These are phyloP conservation scores for Nissolia schottii DNA, from an alignment of 306 rosid genomes.

Conservation along the genomic window DNA sequence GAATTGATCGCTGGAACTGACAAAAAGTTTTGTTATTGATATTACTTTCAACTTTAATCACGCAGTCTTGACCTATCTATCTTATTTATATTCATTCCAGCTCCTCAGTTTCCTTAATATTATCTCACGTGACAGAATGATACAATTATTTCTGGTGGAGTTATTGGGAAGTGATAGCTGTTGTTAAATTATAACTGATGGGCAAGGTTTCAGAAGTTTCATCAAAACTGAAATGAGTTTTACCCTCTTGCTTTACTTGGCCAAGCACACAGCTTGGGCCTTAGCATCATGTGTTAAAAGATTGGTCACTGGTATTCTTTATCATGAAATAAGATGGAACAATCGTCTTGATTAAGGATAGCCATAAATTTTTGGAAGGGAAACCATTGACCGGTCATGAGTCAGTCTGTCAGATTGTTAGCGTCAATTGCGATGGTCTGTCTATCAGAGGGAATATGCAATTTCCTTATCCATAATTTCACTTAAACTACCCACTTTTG, in stretches of 20 bases:
- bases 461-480: background rate
- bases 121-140: background rate
- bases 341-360: background rate
- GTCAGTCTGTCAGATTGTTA: background rate
- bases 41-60: background rate
- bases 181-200: background rate
- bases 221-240: background rate
- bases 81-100: background rate
- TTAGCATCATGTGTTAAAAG: constrained; percentile 6
- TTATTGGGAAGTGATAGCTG: background rate
- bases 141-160: background rate
- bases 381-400: background rate
- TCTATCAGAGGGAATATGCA: constrained; percentile 5
- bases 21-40: background rate
- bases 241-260: background rate
- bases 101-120: background rate
- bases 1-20: constrained; percentile 1
- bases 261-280: constrained; percentile 7
- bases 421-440: constrained; percentile 6
- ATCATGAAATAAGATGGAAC: background rate
- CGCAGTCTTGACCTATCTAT: constrained; percentile 2
- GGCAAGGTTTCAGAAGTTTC: constrained; percentile 1
- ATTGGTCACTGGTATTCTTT: background rate
- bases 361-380: background rate
- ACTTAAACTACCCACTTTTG: constrained; percentile 25